Conservation (phyloP, 345 rosid species). For the Eucalyptus shirleyi region DNA sequence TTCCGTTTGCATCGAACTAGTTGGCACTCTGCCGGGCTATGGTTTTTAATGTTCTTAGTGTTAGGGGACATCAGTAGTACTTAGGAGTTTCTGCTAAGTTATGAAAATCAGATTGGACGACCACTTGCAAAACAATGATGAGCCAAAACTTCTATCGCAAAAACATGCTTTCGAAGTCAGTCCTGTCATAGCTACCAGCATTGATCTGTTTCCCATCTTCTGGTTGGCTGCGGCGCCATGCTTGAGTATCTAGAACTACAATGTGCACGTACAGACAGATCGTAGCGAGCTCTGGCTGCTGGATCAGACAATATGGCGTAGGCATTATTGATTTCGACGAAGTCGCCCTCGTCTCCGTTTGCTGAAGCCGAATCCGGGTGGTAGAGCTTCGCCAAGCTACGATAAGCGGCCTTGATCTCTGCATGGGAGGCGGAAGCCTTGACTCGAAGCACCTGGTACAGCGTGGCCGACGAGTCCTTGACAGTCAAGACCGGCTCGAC, state of each 20-base stretch:
- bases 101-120: neutral
- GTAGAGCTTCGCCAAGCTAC: constrained; percentile 2
- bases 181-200: neutral
- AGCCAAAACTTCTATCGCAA: neutral
- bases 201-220: neutral
- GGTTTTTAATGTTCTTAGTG: neutral
- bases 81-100: neutral
- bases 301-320: constrained; percentile 13
- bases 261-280: neutral
- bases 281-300: constrained; percentile 5
- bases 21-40: neutral
- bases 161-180: neutral
- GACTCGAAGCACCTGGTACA: neutral
- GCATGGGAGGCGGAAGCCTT: neutral
- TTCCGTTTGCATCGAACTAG: neutral
- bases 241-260: neutral
- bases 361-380: neutral
- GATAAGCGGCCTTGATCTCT: constrained; percentile 5
- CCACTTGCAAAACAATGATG: neutral
- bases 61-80: neutral
- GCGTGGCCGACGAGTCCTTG: neutral
- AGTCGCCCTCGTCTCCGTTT: neutral
- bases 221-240: neutral
- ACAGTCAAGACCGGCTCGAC: neutral
- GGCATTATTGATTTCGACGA: constrained; percentile 3